phyloP scores from a whole-genome alignment of 441 rosid species.

The Gossypium lobatum region DNA sequence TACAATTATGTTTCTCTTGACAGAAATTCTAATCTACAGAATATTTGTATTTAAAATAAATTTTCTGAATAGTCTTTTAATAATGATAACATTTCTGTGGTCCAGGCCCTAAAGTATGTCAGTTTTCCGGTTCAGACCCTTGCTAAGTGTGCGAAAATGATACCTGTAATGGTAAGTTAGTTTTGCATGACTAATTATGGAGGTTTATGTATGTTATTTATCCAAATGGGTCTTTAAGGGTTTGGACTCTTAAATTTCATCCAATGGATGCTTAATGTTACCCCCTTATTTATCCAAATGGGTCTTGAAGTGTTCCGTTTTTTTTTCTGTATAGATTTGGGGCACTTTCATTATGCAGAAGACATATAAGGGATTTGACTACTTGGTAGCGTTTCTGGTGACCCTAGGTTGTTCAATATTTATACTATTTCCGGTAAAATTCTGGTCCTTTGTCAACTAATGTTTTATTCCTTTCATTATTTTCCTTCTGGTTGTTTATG shows the following conservation, averaged over 20 bases:
- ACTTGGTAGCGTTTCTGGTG: conserved; percentile 70
- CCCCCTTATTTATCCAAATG: background rate
- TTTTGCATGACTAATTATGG: conserved; percentile 1
- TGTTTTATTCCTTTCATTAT: conserved; percentile 9
- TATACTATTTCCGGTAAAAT: conserved; percentile 73
- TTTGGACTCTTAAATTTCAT: background rate
- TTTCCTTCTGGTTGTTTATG: conserved; percentile 7
- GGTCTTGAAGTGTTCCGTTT: background rate
- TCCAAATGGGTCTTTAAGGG: background rate
- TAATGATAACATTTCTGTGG: conserved; percentile 16
- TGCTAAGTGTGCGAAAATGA: conserved; percentile 93
- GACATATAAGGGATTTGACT: conserved; percentile 73
- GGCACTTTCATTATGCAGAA: conserved; percentile 88
- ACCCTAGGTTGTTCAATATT: conserved; percentile 83
- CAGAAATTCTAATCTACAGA: background rate
- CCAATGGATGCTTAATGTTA: background rate
- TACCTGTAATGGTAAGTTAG: conserved; percentile 81
- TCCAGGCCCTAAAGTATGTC: conserved; percentile 86
- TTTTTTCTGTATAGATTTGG: conserved; percentile 57
- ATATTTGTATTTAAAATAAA: background rate
- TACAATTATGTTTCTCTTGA: background rate
- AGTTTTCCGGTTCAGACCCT: conserved; percentile 88
- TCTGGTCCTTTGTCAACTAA: background rate
- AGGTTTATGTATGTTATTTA: background rate
- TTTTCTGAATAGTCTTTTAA: conserved; percentile 11